Base-by-base conservation (phyloP, 768 basidiomycete species). In the Lentinula edodes region DNA sequence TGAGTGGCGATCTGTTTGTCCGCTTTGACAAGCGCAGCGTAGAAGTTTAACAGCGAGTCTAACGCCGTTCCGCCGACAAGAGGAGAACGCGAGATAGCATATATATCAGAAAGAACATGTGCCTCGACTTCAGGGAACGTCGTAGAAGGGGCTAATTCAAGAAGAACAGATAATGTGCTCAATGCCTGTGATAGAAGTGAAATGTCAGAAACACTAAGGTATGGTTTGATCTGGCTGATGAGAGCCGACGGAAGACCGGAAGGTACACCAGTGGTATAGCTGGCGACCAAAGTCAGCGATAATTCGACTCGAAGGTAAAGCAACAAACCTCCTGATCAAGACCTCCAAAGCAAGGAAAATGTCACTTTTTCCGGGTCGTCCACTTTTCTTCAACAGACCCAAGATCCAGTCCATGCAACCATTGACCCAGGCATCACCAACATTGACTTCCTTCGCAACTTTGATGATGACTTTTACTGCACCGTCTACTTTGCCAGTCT, bases 1-100 rank as follows among this genome's bases (percentile, higher is more conserved):
- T 93, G 89, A 0, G 88, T 88, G 2, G 92, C 88, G 63, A 93
- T 90, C 70, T 90, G 87, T 63, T 80, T 78, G 66, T 98, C 95
- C 1, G 93, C 92, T 63, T 83, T 80, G 34, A 96, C 92, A 50
- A 96, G 83, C 0, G 89, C 86, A 1, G 80, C 79, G 72, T 92
- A 94, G 81, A 98, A 98, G 15, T 77, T 78, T 52, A 93, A 80
- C 12, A 97, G 79, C 0, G 91, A 85, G 39, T 98, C 95, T 6
- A 96, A 83, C 3, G 91, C 85, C 1, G 83, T 77, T 9, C 88
- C 88, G 20, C 91, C 83, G 13, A 95, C 80, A 12, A 90, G 79
- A 0, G 95, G 89, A 0, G 95, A 93, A 68, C 88, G 83, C 0
- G 93, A 81, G 52, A 94, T 83, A 52, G 72, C 72, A 73, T 87